These are phyloP conservation scores for Tulasnella sp. DNA, from an alignment of 768 basidiomycete genomes.

Conservation along the genomic window DNA sequence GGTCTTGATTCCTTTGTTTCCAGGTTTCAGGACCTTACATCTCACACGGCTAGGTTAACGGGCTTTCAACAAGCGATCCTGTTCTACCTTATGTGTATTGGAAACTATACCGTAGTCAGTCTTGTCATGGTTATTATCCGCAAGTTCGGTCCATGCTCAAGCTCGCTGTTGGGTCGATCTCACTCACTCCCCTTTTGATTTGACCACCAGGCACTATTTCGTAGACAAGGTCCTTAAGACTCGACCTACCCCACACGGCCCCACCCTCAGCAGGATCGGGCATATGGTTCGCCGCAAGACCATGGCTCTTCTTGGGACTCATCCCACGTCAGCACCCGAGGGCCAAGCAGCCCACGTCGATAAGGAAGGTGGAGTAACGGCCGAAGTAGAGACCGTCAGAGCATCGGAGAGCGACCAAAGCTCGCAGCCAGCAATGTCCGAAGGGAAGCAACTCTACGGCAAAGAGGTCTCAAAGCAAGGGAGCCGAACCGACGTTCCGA, in stretches of 20 bases:
- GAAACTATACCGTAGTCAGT: constrained; percentile 47
- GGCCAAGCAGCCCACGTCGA: background rate
- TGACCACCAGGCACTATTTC: constrained; percentile 18
- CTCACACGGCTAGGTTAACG: constrained; percentile 35
- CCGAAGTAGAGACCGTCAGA: background rate
- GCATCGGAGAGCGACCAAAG: background rate
- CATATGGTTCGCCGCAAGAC: constrained; percentile 9
- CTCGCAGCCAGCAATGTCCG: background rate
- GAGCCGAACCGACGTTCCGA: background rate
- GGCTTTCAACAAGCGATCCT: constrained; percentile 44
- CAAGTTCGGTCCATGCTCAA: constrained; percentile 49
- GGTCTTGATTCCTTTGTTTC: background rate
- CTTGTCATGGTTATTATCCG: constrained; percentile 73
- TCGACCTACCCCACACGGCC: background rate
- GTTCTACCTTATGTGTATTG: constrained; percentile 78
- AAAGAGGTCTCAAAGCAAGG: too few species aligned
- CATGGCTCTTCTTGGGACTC: background rate
- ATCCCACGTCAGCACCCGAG: background rate
- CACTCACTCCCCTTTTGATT: background rate
- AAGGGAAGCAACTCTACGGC: too few species aligned
- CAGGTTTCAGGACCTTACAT: background rate
- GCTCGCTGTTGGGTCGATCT: background rate
- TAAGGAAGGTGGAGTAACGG: background rate
- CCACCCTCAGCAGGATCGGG: background rate
- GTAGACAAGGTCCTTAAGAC: constrained; percentile 22